These are phyloP conservation scores for Rhizophagus sp. DNA, from an alignment of 192 early-diverging fungal species.

Conservation along the genomic window DNA sequence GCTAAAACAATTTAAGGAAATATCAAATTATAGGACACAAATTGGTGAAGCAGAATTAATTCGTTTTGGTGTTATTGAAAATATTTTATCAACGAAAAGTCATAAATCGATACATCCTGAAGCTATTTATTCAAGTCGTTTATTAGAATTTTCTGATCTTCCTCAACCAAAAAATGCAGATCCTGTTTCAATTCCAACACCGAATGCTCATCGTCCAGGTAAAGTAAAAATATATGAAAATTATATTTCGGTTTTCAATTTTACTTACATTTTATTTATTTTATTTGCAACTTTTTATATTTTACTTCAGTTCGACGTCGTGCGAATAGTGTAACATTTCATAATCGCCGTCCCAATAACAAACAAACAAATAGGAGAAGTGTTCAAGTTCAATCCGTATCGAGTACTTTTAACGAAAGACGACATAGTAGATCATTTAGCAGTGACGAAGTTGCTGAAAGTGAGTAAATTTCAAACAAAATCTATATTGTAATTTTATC, in stretches of 20 bases:
- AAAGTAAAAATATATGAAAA: neutral
- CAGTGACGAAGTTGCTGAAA: neutral
- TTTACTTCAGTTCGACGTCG: neutral
- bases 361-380: neutral
- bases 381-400: neutral
- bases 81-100: neutral
- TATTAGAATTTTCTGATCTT: neutral
- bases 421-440: neutral
- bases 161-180: constrained; percentile 6
- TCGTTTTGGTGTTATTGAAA: neutral
- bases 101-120: neutral
- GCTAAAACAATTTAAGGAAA: constrained; percentile 1
- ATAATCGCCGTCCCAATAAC: neutral
- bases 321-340: neutral
- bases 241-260: too few species aligned
- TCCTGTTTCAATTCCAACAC: neutral
- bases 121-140: constrained; percentile 6
- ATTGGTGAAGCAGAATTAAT: neutral
- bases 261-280: neutral
- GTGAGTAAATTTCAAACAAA: neutral
- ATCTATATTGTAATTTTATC: neutral
- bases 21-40: constrained; percentile 1
- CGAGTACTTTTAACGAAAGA: neutral
- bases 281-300: neutral
- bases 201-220: neutral